A percentile compares a stretch with the other conserved stretches of the same genome.
These are phyloP conservation scores for Effrenium voratum DNA, from an alignment of 73 alveolate species.

Conservation along the genomic window DNA sequence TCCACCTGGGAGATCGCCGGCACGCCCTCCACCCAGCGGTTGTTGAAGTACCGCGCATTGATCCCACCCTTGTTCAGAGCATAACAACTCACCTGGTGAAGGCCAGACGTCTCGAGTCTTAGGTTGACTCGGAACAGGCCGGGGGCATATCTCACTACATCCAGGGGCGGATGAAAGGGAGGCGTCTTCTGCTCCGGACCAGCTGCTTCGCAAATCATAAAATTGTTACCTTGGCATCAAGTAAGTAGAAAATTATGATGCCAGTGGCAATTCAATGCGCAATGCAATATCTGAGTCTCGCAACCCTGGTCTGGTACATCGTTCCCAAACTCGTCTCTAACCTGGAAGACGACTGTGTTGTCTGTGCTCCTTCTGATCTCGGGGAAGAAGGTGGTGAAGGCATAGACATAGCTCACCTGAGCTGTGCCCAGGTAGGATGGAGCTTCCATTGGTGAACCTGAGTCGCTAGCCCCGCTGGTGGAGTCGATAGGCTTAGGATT, in stretches of 20 bases:
- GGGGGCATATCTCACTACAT: conserved; percentile 22
- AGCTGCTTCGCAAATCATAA: conserved; percentile 84
- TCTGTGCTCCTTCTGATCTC: conserved; percentile 78
- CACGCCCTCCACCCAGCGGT: conserved; percentile 97
- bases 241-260: no score
- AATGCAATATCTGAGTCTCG: not conserved
- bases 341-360: conserved; percentile 71
- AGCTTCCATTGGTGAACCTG: not conserved
- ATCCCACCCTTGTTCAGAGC: conserved; percentile 96
- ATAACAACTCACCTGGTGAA: conserved; percentile 77
- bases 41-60: conserved; percentile 97
- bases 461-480: conserved; percentile 27
- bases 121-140: conserved; percentile 80
- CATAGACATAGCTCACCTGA: conserved; percentile 49
- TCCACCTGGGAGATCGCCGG: conserved; percentile 96
- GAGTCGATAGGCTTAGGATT: conserved; percentile 84
- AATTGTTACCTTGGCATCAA: conserved; percentile 34
- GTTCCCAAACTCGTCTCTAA: conserved; percentile 77
- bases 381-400: conserved; percentile 83
- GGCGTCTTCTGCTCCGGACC: conserved; percentile 67
- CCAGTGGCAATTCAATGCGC: not conserved
- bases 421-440: not conserved
- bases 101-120: conserved; percentile 42
- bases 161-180: conserved; percentile 75
- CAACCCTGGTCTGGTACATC: conserved; percentile 64